A percentile compares a stretch with the other conserved stretches of the same genome.
These are phyloP conservation scores for Fallopia convolvulus DNA, from an alignment of 148 eudicot genomes.

Conservation along the genomic window DNA sequence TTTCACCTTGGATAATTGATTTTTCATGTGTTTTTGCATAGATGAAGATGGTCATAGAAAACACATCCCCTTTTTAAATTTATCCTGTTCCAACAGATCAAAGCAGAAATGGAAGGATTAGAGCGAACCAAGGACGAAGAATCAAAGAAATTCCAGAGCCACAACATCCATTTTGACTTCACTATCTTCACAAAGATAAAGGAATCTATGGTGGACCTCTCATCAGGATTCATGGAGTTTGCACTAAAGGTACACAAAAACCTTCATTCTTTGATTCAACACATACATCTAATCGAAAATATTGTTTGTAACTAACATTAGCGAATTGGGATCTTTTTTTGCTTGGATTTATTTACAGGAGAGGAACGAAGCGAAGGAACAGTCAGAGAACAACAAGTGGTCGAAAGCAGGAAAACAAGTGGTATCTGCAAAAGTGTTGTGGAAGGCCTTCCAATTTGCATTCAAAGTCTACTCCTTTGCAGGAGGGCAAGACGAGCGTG, in stretches of 20 bases:
- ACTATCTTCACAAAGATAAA: slow-evolving; percentile 65
- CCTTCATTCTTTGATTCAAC: not conserved
- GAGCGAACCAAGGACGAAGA: slow-evolving; percentile 95
- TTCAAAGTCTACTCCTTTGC: slow-evolving; percentile 85
- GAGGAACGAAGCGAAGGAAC: slow-evolving; percentile 50
- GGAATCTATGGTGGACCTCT: slow-evolving; percentile 86
- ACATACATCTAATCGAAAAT: not conserved
- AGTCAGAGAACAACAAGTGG: slow-evolving; percentile 30
- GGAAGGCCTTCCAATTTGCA: slow-evolving; percentile 96
- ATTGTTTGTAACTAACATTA: not conserved
- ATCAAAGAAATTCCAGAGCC: slow-evolving; percentile 69
- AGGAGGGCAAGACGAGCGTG: slow-evolving; percentile 96
- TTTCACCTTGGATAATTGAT: not conserved
- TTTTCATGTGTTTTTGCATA: not conserved
- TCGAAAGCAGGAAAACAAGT: slow-evolving; percentile 40
- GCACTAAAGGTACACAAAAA: slow-evolving; percentile 56
- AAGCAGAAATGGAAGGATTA: slow-evolving; percentile 64
- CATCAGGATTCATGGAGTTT: slow-evolving; percentile 92
- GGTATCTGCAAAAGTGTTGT: slow-evolving; percentile 55
- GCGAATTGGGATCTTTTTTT: not conserved
- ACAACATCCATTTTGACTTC: slow-evolving; percentile 84
- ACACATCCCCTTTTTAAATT: too few relatives aligned
- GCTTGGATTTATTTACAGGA: slow-evolving; percentile 35
- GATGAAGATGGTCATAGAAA: too few relatives aligned
- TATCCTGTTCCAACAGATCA: slow-evolving; percentile 37